Evolutionary conservation across 2,329 filamentous ascomycete species (phyloP), one percentile per base, ranked within the genome.

Genomic region (Emmonsiellopsis sp.): DNA sequence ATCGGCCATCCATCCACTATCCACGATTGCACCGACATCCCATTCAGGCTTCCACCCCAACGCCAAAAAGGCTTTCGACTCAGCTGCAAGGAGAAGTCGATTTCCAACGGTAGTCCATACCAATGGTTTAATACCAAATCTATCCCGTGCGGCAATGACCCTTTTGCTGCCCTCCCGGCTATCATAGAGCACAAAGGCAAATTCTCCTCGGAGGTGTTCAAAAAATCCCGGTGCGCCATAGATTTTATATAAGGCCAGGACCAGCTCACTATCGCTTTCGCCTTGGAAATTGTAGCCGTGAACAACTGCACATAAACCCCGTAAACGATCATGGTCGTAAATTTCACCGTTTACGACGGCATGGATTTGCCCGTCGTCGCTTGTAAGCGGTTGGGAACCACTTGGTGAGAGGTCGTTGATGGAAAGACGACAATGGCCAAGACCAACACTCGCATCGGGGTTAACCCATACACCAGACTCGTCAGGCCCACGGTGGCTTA

Each of bases 331-430:
- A 54, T 75, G 70, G 59, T 79, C 76, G 61, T 83, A 83, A n/a
- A 83, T 70, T 62, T 82, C 79, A 31, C 80, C 79, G 54, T 80
- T 82, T 26, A 82, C 76, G n/a, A 82, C 73, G 1, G 78, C 78
- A 61, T 82, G 78, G 15, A 82, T 67, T 1, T 58, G 57, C 16
- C 64, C 62, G 13, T 71, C 63, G 8, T 59, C 54, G 56, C 68
- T 66, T 51, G 73, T 70, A 45, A 77, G 63, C 1, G 78, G 79
- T 57, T 80, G 79, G 4, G 63, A 61, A 1, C 74, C 79, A n/a
- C 64, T 63, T 0, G 71, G 63, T 7, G 70, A 73, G 0, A 80
- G 70, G 57, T 81, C 78, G 57, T 78, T 77, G 61, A 80, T 80
- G 13, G 76, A 70, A 8, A 80, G 67, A n/a, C 78, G 72, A 44